These are phyloP conservation scores for Cyclotella sp. DNA, from an alignment of 108 stramenopile genomes.

Conservation along the genomic window DNA sequence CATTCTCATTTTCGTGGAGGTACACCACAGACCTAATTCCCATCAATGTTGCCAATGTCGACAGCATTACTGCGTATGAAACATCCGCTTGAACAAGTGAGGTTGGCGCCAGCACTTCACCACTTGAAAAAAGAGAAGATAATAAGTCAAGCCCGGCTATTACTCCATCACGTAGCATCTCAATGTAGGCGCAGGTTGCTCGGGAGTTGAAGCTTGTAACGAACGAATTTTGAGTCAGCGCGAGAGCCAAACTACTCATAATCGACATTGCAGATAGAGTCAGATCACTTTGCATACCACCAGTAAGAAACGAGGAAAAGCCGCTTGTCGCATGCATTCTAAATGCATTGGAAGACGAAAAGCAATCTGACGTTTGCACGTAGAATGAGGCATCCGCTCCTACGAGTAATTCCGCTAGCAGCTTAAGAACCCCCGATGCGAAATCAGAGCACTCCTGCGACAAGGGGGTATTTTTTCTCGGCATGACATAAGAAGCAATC, in stretches of 20 bases:
- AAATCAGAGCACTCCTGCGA: conserved; percentile 29
- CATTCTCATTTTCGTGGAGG: conserved; percentile 34
- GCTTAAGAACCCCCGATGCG: conserved; percentile 26
- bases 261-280: conserved; percentile 42
- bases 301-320: conserved; percentile 17
- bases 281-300: conserved; percentile 24
- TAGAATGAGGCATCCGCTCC: conserved; percentile 27
- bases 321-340: conserved; percentile 12
- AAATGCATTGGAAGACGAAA: conserved; percentile 17
- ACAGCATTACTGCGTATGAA: conserved; percentile 22
- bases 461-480: conserved; percentile 11
- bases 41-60: conserved; percentile 26
- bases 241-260: conserved; percentile 24
- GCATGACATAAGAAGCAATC: conserved; percentile 30
- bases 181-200: conserved; percentile 11
- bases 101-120: conserved; percentile 19
- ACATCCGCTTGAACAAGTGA: conserved; percentile 27
- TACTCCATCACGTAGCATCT: conserved; percentile 37
- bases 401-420: conserved; percentile 35
- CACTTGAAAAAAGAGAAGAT: conserved; percentile 26
- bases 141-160: conserved; percentile 37
- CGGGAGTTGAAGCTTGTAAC: conserved; percentile 4
- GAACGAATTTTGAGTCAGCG: conserved; percentile 32
- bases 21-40: conserved; percentile 38
- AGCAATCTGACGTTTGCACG: conserved; percentile 22